Evolutionary conservation across 1,284 basidiomycete genomes (phyloP).

Genomic region (Ceratobasidium sp.): DNA sequence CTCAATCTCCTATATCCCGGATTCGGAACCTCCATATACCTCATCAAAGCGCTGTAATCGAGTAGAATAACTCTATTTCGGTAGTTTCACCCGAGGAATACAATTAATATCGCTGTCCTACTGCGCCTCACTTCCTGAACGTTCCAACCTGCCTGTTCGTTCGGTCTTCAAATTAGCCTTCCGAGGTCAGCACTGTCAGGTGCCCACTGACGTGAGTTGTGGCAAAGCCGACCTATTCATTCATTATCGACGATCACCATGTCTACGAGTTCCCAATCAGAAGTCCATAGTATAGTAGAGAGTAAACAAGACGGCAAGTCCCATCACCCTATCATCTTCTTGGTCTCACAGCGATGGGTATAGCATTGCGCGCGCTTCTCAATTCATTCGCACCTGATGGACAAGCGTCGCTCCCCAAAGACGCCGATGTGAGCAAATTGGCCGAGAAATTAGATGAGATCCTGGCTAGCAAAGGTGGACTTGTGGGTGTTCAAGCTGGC

Average conservation of each 20-base stretch:
- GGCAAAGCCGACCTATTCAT: neutral
- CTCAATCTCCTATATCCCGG: neutral
- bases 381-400: slow-evolving; percentile 56
- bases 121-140: neutral
- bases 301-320: slow-evolving; percentile 18
- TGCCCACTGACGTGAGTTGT: slow-evolving; percentile 1
- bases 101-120: slow-evolving; percentile 11
- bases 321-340: neutral
- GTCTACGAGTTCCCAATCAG: slow-evolving; percentile 9
- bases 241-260: slow-evolving; percentile 21
- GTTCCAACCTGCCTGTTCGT: neutral
- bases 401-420: slow-evolving; percentile 42
- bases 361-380: slow-evolving; percentile 63
- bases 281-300: slow-evolving; percentile 9
- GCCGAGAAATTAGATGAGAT: slow-evolving; percentile 68
- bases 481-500: slow-evolving; percentile 53
- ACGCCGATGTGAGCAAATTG: slow-evolving; percentile 57
- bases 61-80: slow-evolving; percentile 23
- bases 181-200: neutral
- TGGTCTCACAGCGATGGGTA: slow-evolving; percentile 5
- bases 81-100: slow-evolving; percentile 18
- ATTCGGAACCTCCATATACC: neutral
- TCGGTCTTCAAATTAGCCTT: neutral
- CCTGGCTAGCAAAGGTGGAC: slow-evolving; percentile 58
- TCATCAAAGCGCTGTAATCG: neutral